These are phyloP conservation scores for Prunus salicina DNA, from an alignment of 306 rosid genomes.

Conservation along the genomic window DNA sequence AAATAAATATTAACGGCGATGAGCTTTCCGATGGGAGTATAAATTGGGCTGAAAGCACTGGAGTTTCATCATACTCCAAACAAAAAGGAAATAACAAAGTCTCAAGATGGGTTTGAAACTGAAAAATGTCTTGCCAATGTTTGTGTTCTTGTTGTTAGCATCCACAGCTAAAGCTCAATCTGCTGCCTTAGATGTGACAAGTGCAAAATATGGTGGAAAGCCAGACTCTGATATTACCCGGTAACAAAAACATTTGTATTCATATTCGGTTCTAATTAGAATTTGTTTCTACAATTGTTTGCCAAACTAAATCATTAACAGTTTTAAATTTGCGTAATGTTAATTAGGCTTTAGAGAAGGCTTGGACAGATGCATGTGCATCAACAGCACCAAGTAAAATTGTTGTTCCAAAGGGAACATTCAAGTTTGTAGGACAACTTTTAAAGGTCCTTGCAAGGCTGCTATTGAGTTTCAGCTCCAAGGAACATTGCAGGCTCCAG, in stretches of 20 bases:
- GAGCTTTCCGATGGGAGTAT: not conserved
- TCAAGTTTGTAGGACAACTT: slow-evolving; percentile 1
- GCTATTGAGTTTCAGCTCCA: slow-evolving; percentile 34
- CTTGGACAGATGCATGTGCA: slow-evolving; percentile 40
- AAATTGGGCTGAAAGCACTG: not conserved
- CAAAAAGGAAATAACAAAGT: not conserved
- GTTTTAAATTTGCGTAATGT: no score
- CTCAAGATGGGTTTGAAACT: slow-evolving; percentile 10
- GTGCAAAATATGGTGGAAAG: slow-evolving; percentile 19
- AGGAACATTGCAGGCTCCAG: slow-evolving; percentile 36
- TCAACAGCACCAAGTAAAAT: slow-evolving; percentile 22
- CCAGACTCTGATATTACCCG: slow-evolving; percentile 17
- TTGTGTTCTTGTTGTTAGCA: not conserved
- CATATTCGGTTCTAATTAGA: no score
- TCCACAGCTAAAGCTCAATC: not conserved
- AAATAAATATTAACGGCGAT: not conserved
- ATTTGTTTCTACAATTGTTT: no score
- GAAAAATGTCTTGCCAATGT: not conserved
- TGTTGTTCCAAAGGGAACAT: slow-evolving; percentile 20
- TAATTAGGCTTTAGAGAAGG: slow-evolving; percentile 28
- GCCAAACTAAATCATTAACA: no score
- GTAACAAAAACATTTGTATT: not conserved
- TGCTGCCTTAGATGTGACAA: slow-evolving; percentile 4
- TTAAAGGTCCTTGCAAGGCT: slow-evolving; percentile 46
- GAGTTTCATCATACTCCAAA: not conserved